Evolutionary conservation across 768 basidiomycete species (phyloP).

Genomic region (Pulveroboletus ravenelii): DNA sequence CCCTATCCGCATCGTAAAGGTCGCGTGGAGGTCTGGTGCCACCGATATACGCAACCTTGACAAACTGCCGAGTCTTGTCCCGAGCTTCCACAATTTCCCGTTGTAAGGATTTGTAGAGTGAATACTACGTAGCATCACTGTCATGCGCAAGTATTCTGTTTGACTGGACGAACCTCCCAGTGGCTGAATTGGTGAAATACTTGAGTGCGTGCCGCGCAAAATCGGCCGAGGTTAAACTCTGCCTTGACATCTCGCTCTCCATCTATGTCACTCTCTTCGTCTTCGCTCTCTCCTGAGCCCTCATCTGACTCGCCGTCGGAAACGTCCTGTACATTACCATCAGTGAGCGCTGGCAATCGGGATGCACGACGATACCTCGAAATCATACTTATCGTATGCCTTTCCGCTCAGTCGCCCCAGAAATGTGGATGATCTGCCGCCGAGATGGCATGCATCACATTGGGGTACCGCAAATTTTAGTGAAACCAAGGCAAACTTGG

Average conservation of each 20-base stretch:
- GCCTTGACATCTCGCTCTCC: conserved; percentile 12
- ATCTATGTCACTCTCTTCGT: conserved; percentile 1
- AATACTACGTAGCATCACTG: conserved; percentile 42
- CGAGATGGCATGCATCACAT: conserved; percentile 83
- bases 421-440: conserved; percentile 61
- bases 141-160: background rate
- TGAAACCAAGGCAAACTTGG: conserved; percentile 49
- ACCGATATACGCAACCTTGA: conserved; percentile 52
- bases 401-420: conserved; percentile 58
- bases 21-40: conserved; percentile 61
- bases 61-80: conserved; percentile 42
- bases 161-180: conserved; percentile 64
- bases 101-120: conserved; percentile 55
- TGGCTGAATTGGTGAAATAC: conserved; percentile 73
- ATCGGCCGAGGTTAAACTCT: conserved; percentile 69
- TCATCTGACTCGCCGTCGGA: conserved; percentile 23
- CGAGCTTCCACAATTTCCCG: conserved; percentile 56
- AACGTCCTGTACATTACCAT: conserved; percentile 10
- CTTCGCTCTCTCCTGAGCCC: conserved; percentile 24
- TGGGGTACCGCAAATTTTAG: conserved; percentile 54
- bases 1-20: conserved; percentile 65
- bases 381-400: conserved; percentile 69
- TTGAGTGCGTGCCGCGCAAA: conserved; percentile 64
- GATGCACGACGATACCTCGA: conserved; percentile 42
- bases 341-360: background rate